Conservation (phyloP, 169 alveolate species). For the Eimeria zaria region DNA sequence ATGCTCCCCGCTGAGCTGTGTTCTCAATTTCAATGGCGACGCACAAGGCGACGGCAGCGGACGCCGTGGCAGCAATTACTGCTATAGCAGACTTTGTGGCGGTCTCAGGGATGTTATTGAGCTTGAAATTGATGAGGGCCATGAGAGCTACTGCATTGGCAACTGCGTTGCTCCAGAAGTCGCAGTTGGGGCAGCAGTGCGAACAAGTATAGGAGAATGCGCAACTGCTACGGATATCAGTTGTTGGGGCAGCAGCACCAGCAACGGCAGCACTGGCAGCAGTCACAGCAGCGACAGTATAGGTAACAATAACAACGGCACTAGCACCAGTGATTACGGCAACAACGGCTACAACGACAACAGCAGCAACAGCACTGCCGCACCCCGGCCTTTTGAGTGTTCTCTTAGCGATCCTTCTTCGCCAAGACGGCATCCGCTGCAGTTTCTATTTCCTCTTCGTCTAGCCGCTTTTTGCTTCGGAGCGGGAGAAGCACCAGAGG, state of each 20-base stretch:
- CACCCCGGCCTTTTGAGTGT: not conserved
- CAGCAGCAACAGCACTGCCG: not conserved
- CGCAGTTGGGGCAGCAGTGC: not conserved
- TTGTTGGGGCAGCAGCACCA: not conserved
- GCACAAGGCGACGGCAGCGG: not conserved
- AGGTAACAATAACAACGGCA: not conserved
- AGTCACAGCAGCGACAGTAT: not conserved
- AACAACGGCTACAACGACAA: not conserved
- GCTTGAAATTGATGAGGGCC: slow-evolving; percentile 35
- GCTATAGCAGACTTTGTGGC: slow-evolving; percentile 14
- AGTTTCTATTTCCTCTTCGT: not conserved
- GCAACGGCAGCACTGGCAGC: not conserved
- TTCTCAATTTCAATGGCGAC: not conserved
- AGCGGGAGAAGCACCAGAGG: not conserved
- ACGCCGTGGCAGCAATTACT: not conserved
- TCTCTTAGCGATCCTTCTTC: not conserved
- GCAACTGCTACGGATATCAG: not conserved
- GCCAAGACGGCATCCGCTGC: not conserved
- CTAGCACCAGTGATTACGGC: not conserved
- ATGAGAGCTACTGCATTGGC: not conserved
- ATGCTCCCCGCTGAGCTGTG: not conserved
- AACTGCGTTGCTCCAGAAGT: slow-evolving; percentile 16
- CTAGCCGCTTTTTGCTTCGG: not conserved
- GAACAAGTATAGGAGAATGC: not conserved
- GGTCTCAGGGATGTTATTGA: slow-evolving; percentile 24